Evolutionary conservation across 257 asterid genomes (phyloP).

Genomic region (Penstemon barbatus): DNA sequence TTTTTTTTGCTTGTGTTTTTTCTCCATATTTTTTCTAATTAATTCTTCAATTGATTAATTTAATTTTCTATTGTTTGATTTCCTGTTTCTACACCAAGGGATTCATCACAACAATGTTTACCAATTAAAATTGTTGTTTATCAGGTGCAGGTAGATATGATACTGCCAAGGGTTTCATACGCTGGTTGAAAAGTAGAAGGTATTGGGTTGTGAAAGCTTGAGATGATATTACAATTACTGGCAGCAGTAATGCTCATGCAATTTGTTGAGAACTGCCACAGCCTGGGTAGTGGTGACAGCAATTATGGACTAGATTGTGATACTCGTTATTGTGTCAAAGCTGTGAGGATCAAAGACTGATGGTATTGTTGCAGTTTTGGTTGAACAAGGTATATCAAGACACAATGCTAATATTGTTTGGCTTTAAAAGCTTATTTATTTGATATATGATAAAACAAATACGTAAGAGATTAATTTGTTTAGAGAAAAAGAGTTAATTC

Average conservation of each 20-base stretch:
- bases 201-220: not conserved
- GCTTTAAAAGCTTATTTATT: not conserved
- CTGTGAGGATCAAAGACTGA: not conserved
- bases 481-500: not conserved
- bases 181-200: not conserved
- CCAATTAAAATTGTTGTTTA: not conserved
- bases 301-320: not conserved
- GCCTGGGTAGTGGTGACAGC: not conserved
- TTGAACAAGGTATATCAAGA: conserved; percentile 9
- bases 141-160: not conserved
- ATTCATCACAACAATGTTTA: not conserved
- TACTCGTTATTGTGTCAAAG: not conserved
- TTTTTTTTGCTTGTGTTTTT: not conserved
- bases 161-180: not conserved
- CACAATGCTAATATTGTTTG: conserved; percentile 1
- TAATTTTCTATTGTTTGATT: too few species aligned
- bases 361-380: not conserved
- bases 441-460: not conserved
- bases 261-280: not conserved
- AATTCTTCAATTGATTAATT: not conserved
- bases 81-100: not conserved
- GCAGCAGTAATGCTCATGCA: not conserved
- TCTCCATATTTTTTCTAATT: not conserved
- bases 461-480: not conserved
- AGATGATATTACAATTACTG: not conserved